A percentile compares a stretch with the other conserved stretches of the same genome.
Evolutionary conservation across 1,284 basidiomycete genomes (phyloP).

Genomic region (Irpex sp.): DNA sequence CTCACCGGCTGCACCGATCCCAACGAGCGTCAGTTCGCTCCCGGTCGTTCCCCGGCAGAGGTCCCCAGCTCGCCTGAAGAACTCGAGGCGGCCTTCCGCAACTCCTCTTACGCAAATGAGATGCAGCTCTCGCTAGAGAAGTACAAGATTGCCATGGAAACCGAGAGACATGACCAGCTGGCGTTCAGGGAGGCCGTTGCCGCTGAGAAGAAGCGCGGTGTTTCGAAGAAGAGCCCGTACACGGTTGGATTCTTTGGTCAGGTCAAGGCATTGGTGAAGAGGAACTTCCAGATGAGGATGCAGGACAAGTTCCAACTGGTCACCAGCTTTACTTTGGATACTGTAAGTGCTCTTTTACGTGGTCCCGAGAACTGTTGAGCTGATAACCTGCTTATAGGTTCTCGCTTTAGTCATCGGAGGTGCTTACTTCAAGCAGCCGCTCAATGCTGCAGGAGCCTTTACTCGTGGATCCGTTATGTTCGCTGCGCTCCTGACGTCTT

Average conservation of each 20-base stretch:
- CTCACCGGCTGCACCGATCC: conserved; percentile 77
- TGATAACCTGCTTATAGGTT: conserved; percentile 18
- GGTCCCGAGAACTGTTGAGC: neutral
- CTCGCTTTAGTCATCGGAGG: conserved; percentile 76
- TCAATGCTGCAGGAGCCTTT: conserved; percentile 77
- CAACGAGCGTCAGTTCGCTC: conserved; percentile 81
- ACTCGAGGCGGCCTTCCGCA: conserved; percentile 66
- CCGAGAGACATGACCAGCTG: conserved; percentile 62
- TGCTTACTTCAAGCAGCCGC: conserved; percentile 68
- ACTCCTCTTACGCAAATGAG: conserved; percentile 44
- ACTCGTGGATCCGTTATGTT: conserved; percentile 86
- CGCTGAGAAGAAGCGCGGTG: conserved; percentile 79
- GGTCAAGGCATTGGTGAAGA: conserved; percentile 62
- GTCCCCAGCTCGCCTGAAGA: conserved; percentile 71
- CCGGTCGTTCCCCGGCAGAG: conserved; percentile 55
- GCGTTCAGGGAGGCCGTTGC: conserved; percentile 73
- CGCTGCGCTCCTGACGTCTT: conserved; percentile 64
- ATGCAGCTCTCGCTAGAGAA: conserved; percentile 50
- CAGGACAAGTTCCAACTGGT: conserved; percentile 82
- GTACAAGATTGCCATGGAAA: conserved; percentile 63
- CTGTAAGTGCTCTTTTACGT: conserved; percentile 30
- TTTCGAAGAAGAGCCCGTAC: conserved; percentile 82
- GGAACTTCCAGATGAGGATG: conserved; percentile 74
- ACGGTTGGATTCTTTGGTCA: conserved; percentile 78
- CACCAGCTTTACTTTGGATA: conserved; percentile 60